phyloP scores from a whole-genome alignment of 768 basidiomycete species.

The Chiua virens region DNA sequence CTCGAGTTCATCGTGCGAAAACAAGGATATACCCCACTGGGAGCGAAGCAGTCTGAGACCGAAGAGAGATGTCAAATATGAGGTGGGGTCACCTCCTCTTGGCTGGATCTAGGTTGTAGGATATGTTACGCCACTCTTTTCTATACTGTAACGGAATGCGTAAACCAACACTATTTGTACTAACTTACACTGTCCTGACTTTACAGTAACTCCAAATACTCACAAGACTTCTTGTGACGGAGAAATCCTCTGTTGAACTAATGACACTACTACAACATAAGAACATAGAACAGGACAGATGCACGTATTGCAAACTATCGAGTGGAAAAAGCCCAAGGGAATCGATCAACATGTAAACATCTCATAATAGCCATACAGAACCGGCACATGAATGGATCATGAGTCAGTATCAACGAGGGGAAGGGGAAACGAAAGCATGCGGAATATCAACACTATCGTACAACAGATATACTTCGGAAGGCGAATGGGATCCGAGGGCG shows the following conservation, averaged over 20 bases:
- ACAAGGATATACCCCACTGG: slow-evolving; percentile 11
- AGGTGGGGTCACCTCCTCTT: slow-evolving; percentile 32
- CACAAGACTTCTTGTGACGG: neutral
- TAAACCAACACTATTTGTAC: neutral
- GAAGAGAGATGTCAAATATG: neutral
- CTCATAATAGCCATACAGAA: slow-evolving; percentile 31
- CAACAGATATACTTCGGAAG: slow-evolving; percentile 17
- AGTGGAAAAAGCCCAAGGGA: slow-evolving; percentile 16
- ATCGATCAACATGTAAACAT: slow-evolving; percentile 23
- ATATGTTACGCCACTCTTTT: neutral
- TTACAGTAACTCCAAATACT: too few relatives aligned
- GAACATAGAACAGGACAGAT: slow-evolving; percentile 20
- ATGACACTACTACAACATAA: slow-evolving; percentile 22
- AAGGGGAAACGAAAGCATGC: slow-evolving; percentile 32
- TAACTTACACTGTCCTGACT: neutral
- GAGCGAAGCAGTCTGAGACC: slow-evolving; percentile 12
- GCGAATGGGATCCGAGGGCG: slow-evolving; percentile 4
- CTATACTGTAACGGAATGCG: neutral
- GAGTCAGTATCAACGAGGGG: slow-evolving; percentile 32
- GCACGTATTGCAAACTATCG: slow-evolving; percentile 11
- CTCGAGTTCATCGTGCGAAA: slow-evolving; percentile 10
- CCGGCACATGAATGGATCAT: slow-evolving; percentile 28
- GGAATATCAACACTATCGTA: slow-evolving; percentile 30
- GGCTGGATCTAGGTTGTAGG: slow-evolving; percentile 45
- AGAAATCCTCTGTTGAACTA: slow-evolving; percentile 12